These are phyloP conservation scores for Gossypium davidsonii DNA, from an alignment of 441 rosid species.

Conservation along the genomic window DNA sequence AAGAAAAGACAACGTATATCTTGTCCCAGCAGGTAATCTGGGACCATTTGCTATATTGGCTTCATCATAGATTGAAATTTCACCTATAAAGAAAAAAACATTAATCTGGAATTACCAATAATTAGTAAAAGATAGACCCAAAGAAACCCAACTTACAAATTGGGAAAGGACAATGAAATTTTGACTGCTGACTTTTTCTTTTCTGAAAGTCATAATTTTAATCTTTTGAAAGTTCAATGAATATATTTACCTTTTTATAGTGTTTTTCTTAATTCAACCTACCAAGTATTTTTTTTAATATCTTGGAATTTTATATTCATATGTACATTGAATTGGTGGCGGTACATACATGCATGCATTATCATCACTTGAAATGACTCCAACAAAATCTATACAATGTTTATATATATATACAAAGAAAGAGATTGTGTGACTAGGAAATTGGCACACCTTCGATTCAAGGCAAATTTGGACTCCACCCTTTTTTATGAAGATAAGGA, in stretches of 20 bases:
- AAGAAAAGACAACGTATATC: slow-evolving; percentile 16
- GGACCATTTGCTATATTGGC: slow-evolving; percentile 12
- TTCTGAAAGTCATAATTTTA: background rate
- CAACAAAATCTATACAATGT: background rate
- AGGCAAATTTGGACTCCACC: no score
- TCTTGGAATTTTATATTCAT: background rate
- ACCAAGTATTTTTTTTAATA: background rate
- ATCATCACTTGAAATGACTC: background rate
- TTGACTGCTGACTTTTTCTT: background rate
- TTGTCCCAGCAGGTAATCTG: slow-evolving; percentile 12
- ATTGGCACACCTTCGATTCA: slow-evolving; percentile 8
- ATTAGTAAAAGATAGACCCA: background rate
- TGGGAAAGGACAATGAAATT: background rate
- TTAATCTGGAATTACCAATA: background rate
- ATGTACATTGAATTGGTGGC: background rate
- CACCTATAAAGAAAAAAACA: background rate
- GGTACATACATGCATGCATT: background rate
- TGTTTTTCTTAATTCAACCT: background rate
- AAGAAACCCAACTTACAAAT: background rate
- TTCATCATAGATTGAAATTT: background rate
- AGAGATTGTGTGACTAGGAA: slow-evolving; percentile 22
- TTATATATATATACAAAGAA: background rate
- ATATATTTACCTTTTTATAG: background rate
- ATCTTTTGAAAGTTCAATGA: background rate
- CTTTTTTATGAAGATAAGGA: slow-evolving; percentile 18